Evolutionary conservation across 2,329 filamentous ascomycete genomes (phyloP), one percentile per base, ranked within the genome.

Genomic region (Aspergillus sp.): DNA sequence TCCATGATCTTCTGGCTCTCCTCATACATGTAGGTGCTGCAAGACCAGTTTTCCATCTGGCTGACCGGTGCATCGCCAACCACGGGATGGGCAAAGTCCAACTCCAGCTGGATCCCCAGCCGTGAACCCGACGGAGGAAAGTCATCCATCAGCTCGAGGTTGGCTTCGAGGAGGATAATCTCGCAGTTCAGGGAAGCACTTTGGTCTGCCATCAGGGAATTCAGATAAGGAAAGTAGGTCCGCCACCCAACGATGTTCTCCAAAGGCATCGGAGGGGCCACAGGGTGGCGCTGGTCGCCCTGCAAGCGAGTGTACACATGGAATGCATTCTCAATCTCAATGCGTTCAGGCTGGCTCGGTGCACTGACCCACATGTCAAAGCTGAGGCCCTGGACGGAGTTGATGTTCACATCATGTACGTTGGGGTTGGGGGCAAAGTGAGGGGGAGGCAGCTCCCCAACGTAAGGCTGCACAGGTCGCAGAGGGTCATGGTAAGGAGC

Each of bases 281-380:
- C 61, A 16, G 67, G 68, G 14, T 67, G 70, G 34, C 67, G 65
- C 40, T 69, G 66, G 44, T 72, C 71, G 40, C 67, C 67, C 54
- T 76, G 71, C 7, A 77, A 65, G 23, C 69, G 67, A 9, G 74
- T 78, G 58, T 77, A 78, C 36, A 64, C 64, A 60, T 78, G 76
- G 31, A 74, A 59, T n/a, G 71, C 69, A 50, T 71, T 67, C 41
- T 75, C 72, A 17, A 68, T 67, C 41, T 75, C 72, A 17, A 68
- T 65, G 20, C 65, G 64, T 44, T 69, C 65, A 5, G 63, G 67
- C 50, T 71, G 67, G 40, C 70, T 62, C 45, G 68, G 68, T 4
- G 65, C 63, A 56, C 68, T 73, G 6, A 76, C 73, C 72, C 73
- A 76, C 75, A 78, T 78, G 43, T 73, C 70, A 55, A 78, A 77